Evolutionary conservation across 495 filamentous ascomycete genomes (phyloP), one percentile per base, ranked within the genome.

Genomic region (Apodospora peruviana): DNA sequence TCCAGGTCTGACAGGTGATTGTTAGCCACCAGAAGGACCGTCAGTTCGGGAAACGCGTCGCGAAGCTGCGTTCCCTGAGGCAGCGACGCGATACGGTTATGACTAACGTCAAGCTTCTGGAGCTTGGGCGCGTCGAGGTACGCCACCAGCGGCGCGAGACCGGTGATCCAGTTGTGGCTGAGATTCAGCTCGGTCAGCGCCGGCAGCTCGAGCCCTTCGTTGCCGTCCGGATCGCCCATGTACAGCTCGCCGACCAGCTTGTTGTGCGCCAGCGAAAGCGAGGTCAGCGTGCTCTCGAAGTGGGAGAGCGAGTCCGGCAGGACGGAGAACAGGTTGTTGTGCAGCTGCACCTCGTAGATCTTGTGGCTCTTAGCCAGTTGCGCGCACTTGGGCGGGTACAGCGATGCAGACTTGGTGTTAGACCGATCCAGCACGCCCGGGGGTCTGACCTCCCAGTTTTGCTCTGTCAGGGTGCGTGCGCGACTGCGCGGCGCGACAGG

Each of bases 191-290:
- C 84, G 43, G 80, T 82, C 12, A 96, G 79, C 8, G 76, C 79
- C 1, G 86, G 88, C 18, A 96, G 76, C 25, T 77, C 73, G 12
- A 96, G 65, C 5, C 72, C 65, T 20, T 80, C 74, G 14, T 78
- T 73, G 21, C 48, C 49, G 25, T 24, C 51, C 17, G 51, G 42
- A 8, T 47, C 58, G 39, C 53, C 61, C 21, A 91, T 68, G 50
- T 84, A 81, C 32, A 66, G 64, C 46, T 78, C 75, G 19, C 78
- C 74, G 2, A 69, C 66, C 19, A 97, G 72, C 27, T 86, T 78
- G 64, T 96, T 96, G 60, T 90, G 77, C 8, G 88, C 83, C 9
- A 97, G 65, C 34, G 90, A 88, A 42, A 97, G 75, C 10, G 80
- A 76, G 1, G 79, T 81, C n/a, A 97, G 65, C 20, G 80, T 82